Percentiles rank a stretch among this genome's conserved stretches.
Evolutionary conservation across 768 basidiomycete genomes (phyloP).

Genomic region (Mycena alexandri): DNA sequence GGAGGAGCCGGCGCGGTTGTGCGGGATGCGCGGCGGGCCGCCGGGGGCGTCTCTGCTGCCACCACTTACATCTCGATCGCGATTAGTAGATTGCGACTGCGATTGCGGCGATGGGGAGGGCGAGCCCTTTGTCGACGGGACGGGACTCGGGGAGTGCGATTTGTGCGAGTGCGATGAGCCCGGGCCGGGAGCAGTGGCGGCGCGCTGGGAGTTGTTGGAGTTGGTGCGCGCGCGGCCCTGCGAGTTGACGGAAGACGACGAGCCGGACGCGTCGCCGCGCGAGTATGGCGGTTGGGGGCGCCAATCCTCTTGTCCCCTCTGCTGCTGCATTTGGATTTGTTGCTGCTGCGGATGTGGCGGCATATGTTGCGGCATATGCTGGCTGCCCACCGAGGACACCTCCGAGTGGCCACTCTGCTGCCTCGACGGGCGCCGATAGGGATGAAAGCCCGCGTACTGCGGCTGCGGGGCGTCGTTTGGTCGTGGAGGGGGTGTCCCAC

Average conservation of each 20-base stretch:
- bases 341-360: too few species aligned
- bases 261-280: constrained; percentile 83
- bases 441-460: constrained; percentile 74
- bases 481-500: constrained; percentile 45
- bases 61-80: too few species aligned
- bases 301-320: constrained; percentile 60
- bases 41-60: constrained; percentile 46
- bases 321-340: constrained; percentile 44
- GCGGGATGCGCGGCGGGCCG: constrained; percentile 47
- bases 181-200: too few species aligned
- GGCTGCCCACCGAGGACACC: constrained; percentile 11
- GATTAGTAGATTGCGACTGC: too few species aligned
- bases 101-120: constrained; percentile 44
- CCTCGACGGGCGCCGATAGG: constrained; percentile 80
- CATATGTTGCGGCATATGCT: too few species aligned
- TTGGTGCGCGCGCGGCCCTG: constrained; percentile 71
- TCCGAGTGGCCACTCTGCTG: constrained; percentile 55
- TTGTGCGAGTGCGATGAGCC: too few species aligned
- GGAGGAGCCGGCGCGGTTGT: constrained; percentile 45
- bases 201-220: constrained; percentile 74
- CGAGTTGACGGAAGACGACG: constrained; percentile 84
- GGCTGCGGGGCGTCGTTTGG: constrained; percentile 27
- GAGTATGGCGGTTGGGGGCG: constrained; percentile 83
- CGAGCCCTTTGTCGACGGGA: constrained; percentile 47
- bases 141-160: constrained; percentile 48